These are phyloP conservation scores for Cladophialophora bantiana DNA, from an alignment of 2,329 filamentous ascomycete genomes.

Conservation along the genomic window DNA sequence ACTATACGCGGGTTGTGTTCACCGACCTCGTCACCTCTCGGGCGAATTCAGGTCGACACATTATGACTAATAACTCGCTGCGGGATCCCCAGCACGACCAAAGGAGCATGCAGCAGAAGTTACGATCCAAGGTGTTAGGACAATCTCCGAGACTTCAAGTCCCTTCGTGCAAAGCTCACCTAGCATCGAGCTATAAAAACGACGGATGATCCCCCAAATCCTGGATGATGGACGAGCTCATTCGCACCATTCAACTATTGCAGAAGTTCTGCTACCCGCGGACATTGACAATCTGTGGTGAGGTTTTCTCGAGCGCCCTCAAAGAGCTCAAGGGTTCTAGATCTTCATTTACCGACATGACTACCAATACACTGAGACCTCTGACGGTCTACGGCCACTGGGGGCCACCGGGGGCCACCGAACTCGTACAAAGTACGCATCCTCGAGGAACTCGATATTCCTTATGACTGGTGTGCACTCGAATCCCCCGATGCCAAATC, in stretches of 20 bases:
- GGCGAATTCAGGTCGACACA: background rate
- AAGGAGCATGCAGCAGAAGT: background rate
- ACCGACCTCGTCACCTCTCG: background rate
- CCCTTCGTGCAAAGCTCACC: background rate
- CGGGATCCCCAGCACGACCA: background rate
- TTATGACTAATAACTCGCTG: background rate
- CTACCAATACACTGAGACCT: background rate
- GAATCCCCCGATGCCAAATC: slow-evolving; percentile 40
- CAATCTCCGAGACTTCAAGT: background rate
- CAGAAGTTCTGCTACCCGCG: background rate
- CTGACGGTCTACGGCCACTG: slow-evolving; percentile 16
- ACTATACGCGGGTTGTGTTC: background rate
- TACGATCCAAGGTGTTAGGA: background rate
- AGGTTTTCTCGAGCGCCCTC: background rate
- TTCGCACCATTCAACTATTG: background rate
- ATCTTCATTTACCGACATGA: background rate
- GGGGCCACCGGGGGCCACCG: too few relatives aligned
- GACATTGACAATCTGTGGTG: background rate
- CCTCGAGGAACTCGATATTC: slow-evolving; percentile 45
- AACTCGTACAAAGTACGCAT: slow-evolving; percentile 42
- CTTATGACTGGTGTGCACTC: slow-evolving; percentile 41
- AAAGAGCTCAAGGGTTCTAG: background rate
- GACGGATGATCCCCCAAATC: background rate
- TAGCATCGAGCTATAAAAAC: background rate
- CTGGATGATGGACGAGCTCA: background rate